Percentiles rank a stretch among this genome's conserved stretches.
phyloP scores from a whole-genome alignment of 306 rosid species.

The Corylus avellana region DNA sequence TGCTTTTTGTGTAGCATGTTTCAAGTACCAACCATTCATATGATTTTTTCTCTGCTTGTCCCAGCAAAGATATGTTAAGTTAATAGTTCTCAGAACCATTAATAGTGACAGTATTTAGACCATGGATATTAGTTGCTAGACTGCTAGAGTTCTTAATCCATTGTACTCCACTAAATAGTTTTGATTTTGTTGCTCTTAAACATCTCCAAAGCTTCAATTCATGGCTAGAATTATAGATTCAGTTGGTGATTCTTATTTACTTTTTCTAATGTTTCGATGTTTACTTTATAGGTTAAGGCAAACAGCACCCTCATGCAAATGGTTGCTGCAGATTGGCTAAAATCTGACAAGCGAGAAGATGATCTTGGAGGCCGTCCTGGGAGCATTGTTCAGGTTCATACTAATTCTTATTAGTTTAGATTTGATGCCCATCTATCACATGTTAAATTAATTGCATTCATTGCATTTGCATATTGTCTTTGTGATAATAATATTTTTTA shows the following conservation, averaged over 20 bases:
- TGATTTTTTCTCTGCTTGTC: not conserved
- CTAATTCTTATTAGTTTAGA: not conserved
- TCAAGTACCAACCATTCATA: not conserved
- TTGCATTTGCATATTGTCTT: not conserved
- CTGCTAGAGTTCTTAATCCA: not conserved
- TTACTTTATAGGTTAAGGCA: slow-evolving; percentile 27
- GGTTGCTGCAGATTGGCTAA: slow-evolving; percentile 89
- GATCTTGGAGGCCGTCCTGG: slow-evolving; percentile 67
- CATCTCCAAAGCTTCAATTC: slow-evolving; percentile 13
- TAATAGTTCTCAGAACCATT: not conserved
- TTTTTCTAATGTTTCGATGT: slow-evolving; percentile 1
- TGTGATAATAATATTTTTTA: slow-evolving; percentile 10
- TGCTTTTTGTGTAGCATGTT: slow-evolving; percentile 10
- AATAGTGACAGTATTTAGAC: not conserved
- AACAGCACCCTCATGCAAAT: slow-evolving; percentile 29
- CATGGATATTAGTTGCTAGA: not conserved
- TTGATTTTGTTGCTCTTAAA: slow-evolving; percentile 14
- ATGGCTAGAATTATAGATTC: not conserved
- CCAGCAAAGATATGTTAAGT: not conserved
- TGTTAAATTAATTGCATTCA: not conserved
- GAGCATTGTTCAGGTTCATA: slow-evolving; percentile 70
- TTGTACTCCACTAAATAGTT: not conserved
- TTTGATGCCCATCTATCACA: not conserved
- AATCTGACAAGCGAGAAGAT: slow-evolving; percentile 66
- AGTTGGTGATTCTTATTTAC: not conserved